These are phyloP conservation scores for Sindora glabra DNA, from an alignment of 306 rosid species.

Conservation along the genomic window DNA sequence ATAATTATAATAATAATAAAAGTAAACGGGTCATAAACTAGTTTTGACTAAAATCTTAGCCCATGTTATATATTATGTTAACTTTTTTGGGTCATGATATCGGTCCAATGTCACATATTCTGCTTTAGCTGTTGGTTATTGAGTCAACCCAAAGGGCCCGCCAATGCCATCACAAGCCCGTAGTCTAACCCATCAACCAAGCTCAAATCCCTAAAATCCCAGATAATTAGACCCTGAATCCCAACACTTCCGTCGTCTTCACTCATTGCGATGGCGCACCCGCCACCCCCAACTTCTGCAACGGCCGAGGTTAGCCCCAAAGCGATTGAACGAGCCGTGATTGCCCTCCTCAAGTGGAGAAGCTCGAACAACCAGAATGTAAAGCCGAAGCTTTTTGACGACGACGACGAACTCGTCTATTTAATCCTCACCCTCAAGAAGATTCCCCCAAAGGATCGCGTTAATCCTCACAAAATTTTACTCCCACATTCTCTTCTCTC, in stretches of 20 bases:
- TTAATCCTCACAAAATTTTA: constrained; percentile 51
- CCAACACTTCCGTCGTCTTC: not conserved
- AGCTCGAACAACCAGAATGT: constrained; percentile 14
- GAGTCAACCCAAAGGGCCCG: no score
- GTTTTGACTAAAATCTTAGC: no score
- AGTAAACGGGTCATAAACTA: no score
- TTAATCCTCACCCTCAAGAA: constrained; percentile 35
- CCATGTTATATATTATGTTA: no score
- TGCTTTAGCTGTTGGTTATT: no score
- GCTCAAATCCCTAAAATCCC: no score
- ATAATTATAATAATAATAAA: no score
- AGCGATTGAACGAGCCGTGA: constrained; percentile 25
- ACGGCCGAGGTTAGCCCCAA: constrained; percentile 2
- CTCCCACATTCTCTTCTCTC: constrained; percentile 53
- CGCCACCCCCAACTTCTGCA: not conserved
- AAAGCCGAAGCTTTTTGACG: constrained; percentile 34
- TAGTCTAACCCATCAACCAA: no score
- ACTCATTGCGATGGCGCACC: constrained; percentile 10
- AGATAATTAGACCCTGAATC: no score
- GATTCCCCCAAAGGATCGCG: constrained; percentile 38
- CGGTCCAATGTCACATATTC: no score
- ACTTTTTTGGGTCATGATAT: no score
- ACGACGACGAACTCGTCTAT: constrained; percentile 30
- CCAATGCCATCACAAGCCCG: no score
- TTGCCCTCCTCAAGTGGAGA: constrained; percentile 38